Percentiles rank a stretch among this genome's conserved stretches.
These are phyloP conservation scores for Antrodiella citrinella DNA, from an alignment of 768 basidiomycete genomes.

Conservation along the genomic window DNA sequence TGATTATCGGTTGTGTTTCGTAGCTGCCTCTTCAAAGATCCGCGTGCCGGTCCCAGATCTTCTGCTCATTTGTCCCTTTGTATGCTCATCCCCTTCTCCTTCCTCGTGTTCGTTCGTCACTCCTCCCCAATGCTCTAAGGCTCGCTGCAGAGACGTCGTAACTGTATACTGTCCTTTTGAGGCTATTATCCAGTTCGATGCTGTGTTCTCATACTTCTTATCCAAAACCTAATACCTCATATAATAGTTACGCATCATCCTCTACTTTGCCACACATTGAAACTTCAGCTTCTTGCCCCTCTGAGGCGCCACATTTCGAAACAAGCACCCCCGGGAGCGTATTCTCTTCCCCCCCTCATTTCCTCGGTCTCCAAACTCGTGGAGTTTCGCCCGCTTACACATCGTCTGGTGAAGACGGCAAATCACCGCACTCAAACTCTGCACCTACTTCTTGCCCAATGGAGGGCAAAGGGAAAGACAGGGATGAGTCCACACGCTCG, in stretches of 20 bases:
- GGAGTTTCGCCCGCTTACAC: conserved; percentile 6
- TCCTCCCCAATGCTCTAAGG: conserved; percentile 13
- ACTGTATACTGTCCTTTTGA: conserved; percentile 18
- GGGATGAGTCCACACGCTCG: conserved; percentile 13
- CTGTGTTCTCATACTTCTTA: conserved; percentile 14
- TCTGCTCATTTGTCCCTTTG: conserved; percentile 5
- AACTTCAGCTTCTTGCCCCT: conserved; percentile 11
- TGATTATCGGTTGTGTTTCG: conserved; percentile 19
- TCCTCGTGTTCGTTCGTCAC: conserved; percentile 2
- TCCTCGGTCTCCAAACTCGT: neutral
- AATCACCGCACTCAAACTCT: neutral
- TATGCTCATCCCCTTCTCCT: conserved; percentile 7
- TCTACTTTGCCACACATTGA: conserved; percentile 9
- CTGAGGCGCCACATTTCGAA: conserved; percentile 8
- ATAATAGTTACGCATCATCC: conserved; percentile 6
- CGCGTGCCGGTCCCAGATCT: conserved; percentile 15
- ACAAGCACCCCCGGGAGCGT: conserved; percentile 8
- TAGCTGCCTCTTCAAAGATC: conserved; percentile 14
- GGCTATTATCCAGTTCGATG: conserved; percentile 18
- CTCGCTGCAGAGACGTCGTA: conserved; percentile 13
- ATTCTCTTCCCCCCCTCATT: conserved; percentile 10
- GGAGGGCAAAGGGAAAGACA: neutral
- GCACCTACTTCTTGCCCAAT: neutral
- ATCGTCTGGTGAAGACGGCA: neutral
- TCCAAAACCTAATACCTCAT: conserved; percentile 10